Percentiles rank a stretch among this genome's conserved stretches.
phyloP scores from a whole-genome alignment of 2,329 filamentous ascomycete genomes.

The Claviceps paspali region DNA sequence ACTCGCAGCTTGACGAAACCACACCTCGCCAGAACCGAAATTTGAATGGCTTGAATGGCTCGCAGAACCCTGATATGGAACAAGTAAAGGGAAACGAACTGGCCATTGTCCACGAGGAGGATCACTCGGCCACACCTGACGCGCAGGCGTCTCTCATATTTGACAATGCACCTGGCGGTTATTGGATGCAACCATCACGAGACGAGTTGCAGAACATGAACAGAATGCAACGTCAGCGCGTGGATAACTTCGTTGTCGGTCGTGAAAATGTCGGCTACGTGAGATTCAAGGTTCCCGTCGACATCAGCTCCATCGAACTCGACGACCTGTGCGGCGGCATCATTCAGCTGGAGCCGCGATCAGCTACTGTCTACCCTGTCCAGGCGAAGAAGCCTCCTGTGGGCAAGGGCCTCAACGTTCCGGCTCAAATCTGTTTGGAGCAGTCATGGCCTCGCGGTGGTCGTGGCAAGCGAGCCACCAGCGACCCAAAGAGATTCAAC shows the following conservation, averaged over 20 bases:
- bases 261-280: slow-evolving; percentile 70
- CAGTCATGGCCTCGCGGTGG: slow-evolving; percentile 75
- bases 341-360: slow-evolving; percentile 60
- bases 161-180: slow-evolving; percentile 50
- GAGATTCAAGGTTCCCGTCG: slow-evolving; percentile 66
- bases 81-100: slow-evolving; percentile 62
- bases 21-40: slow-evolving; percentile 38
- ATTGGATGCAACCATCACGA: slow-evolving; percentile 71
- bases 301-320: slow-evolving; percentile 63
- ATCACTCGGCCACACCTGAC: slow-evolving; percentile 19
- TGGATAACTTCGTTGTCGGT: slow-evolving; percentile 66
- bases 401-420: slow-evolving; percentile 84
- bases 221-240: slow-evolving; percentile 58
- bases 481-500: slow-evolving; percentile 47
- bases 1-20: slow-evolving; percentile 20
- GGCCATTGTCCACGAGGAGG: slow-evolving; percentile 63
- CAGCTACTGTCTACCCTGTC: slow-evolving; percentile 75
- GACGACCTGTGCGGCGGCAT: slow-evolving; percentile 68
- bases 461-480: slow-evolving; percentile 38
- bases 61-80: slow-evolving; percentile 47
- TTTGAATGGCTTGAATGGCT: slow-evolving; percentile 16
- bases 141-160: slow-evolving; percentile 11
- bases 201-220: slow-evolving; percentile 68
- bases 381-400: slow-evolving; percentile 63
- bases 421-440: slow-evolving; percentile 71